A percentile compares a stretch with the other conserved stretches of the same genome.
Conservation (phyloP, 2,329 filamentous ascomycete species). For the Ilyonectria sp. region DNA sequence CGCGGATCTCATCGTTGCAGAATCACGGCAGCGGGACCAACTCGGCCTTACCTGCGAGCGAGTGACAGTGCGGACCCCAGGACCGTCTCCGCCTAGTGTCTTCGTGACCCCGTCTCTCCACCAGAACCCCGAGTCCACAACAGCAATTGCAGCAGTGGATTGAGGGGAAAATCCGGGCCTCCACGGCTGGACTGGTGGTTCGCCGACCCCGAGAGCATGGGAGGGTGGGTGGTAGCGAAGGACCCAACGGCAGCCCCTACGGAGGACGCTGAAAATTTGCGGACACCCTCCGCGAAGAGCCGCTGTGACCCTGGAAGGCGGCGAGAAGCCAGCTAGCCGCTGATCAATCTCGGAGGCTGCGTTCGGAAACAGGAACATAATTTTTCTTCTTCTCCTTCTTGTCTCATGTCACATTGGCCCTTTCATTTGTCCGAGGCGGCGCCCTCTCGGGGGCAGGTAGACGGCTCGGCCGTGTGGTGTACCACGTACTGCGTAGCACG, state of each 20-base stretch:
- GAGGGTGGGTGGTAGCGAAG: neutral
- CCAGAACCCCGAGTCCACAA: neutral
- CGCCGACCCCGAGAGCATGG: constrained; percentile 28
- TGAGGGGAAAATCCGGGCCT: constrained; percentile 23
- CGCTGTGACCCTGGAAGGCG: neutral
- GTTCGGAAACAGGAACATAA: neutral
- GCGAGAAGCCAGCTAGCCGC: neutral
- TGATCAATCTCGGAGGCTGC: neutral
- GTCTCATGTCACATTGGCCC: neutral
- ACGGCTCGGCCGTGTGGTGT: neutral
- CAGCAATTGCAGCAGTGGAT: constrained; percentile 9
- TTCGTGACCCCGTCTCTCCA: neutral
- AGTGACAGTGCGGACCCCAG: neutral
- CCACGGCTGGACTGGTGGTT: constrained; percentile 11
- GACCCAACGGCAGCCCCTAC: constrained; percentile 1
- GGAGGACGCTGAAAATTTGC: constrained; percentile 6
- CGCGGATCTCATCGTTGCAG: constrained; percentile 6
- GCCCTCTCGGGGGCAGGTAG: neutral
- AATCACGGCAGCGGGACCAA: constrained; percentile 14
- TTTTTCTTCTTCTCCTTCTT: neutral
- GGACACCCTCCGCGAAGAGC: neutral
- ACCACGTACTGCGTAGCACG: neutral
- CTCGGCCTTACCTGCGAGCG: constrained; percentile 19
- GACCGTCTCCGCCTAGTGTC: neutral
- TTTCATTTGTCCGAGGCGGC: neutral